These are phyloP conservation scores for Alternaria sp. DNA, from an alignment of 2,329 filamentous ascomycete species.

Conservation along the genomic window DNA sequence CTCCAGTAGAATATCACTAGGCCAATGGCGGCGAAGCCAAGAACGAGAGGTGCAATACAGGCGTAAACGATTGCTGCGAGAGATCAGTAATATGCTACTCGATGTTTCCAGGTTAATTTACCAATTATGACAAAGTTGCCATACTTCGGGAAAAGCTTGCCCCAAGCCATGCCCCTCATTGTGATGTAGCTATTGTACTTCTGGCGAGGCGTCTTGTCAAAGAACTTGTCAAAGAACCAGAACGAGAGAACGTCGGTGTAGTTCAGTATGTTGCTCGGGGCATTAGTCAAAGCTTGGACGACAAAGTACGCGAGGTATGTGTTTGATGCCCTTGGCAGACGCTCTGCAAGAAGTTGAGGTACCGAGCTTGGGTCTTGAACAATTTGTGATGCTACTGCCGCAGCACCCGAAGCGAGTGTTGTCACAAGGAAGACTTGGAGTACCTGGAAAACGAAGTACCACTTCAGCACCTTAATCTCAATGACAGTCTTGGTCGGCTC, in stretches of 20 bases:
- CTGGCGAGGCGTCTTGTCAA: constrained; percentile 74
- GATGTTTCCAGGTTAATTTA: constrained; percentile 23
- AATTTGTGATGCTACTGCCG: constrained; percentile 71
- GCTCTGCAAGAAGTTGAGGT: constrained; percentile 71
- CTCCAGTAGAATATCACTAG: constrained; percentile 84
- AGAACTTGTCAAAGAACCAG: constrained; percentile 74
- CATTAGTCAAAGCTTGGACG: constrained; percentile 84
- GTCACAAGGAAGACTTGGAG: constrained; percentile 91
- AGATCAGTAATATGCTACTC: constrained; percentile 17
- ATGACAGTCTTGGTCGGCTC: constrained; percentile 80
- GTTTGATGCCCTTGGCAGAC: constrained; percentile 85
- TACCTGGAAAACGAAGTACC: constrained; percentile 90
- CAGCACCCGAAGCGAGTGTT: constrained; percentile 81
- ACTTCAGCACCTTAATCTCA: constrained; percentile 89
- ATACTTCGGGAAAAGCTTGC: constrained; percentile 52
- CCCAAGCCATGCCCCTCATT: constrained; percentile 49
- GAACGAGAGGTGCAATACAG: constrained; percentile 83
- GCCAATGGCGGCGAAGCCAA: constrained; percentile 81
- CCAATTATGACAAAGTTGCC: constrained; percentile 53
- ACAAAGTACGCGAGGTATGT: constrained; percentile 97
- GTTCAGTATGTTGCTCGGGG: constrained; percentile 77
- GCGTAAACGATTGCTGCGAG: constrained; percentile 79
- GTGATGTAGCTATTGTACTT: constrained; percentile 48
- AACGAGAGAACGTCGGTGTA: constrained; percentile 76
- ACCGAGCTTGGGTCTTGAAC: constrained; percentile 67